Conservation (phyloP, 208 protist species). For the Sergeia podlipaevii region DNA sequence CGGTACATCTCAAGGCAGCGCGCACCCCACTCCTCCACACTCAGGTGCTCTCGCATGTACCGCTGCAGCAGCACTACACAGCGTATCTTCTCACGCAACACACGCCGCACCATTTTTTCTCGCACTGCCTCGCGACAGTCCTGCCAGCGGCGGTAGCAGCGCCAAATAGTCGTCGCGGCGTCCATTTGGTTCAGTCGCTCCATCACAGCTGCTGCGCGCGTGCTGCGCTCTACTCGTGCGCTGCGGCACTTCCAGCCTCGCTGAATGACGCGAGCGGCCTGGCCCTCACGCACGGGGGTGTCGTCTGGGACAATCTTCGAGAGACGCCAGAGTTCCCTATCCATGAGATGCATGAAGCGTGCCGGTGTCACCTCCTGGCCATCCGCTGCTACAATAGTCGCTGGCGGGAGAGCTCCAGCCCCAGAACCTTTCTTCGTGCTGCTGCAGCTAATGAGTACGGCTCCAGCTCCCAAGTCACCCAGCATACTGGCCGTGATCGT, state of each 20-base stretch:
- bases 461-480: no score
- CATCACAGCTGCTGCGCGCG: not conserved
- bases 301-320: slow-evolving; percentile 22
- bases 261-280: slow-evolving; percentile 21
- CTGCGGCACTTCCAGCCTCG: slow-evolving; percentile 23
- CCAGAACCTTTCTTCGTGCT: not conserved
- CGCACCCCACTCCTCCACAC: slow-evolving; percentile 31
- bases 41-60: slow-evolving; percentile 28
- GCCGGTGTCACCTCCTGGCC: not conserved
- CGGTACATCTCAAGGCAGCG: slow-evolving; percentile 15
- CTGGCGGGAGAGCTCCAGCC: not conserved
- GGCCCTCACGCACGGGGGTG: slow-evolving; percentile 11
- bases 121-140: slow-evolving; percentile 13
- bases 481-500: not conserved
- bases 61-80: slow-evolving; percentile 25
- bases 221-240: slow-evolving; percentile 1
- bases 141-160: slow-evolving; percentile 24
- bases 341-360: slow-evolving; percentile 19
- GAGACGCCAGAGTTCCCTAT: slow-evolving; percentile 24
- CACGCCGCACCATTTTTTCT: slow-evolving; percentile 20
- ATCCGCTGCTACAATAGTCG: slow-evolving; percentile 1
- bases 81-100: slow-evolving; percentile 14
- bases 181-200: slow-evolving; percentile 10
- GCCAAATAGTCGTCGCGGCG: slow-evolving; percentile 29
- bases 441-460: no score